Conservation (phyloP, 192 early-diverging fungal species). For the Kickxella alabastrina region DNA sequence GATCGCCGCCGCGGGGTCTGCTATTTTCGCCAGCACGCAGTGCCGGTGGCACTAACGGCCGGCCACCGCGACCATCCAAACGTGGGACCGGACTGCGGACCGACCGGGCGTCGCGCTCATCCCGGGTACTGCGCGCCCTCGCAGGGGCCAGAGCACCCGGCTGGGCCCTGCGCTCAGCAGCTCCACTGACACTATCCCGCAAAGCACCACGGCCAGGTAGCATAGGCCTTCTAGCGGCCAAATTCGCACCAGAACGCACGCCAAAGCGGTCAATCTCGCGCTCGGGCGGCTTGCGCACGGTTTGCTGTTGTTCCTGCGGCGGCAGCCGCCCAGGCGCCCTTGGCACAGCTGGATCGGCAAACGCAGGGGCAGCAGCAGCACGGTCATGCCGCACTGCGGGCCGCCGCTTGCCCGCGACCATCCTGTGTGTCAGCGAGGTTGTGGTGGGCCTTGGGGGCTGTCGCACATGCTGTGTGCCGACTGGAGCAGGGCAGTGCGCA, state of each 20-base stretch:
- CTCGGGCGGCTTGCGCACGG: constrained; percentile 17
- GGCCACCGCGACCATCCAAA: background rate
- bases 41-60: too few relatives aligned
- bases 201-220: background rate
- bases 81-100: background rate
- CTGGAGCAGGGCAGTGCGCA: too few relatives aligned
- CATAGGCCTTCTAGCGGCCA: background rate
- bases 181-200: background rate
- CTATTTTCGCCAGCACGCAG: too few relatives aligned
- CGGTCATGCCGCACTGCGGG: too few relatives aligned
- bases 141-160: background rate
- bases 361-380: background rate
- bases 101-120: background rate
- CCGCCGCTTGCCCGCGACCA: too few relatives aligned
- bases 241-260: background rate
- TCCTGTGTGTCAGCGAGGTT: too few relatives aligned
- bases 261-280: constrained; percentile 48
- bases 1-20: too few relatives aligned
- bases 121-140: background rate
- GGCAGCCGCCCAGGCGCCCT: background rate
- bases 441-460: too few relatives aligned
- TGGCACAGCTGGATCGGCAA: background rate
- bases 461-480: too few relatives aligned
- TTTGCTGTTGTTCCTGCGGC: constrained; percentile 1
- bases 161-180: background rate